These are phyloP conservation scores for Hyphopichia khmerensis DNA, from an alignment of 1,139 yeast genomes.

Conservation along the genomic window DNA sequence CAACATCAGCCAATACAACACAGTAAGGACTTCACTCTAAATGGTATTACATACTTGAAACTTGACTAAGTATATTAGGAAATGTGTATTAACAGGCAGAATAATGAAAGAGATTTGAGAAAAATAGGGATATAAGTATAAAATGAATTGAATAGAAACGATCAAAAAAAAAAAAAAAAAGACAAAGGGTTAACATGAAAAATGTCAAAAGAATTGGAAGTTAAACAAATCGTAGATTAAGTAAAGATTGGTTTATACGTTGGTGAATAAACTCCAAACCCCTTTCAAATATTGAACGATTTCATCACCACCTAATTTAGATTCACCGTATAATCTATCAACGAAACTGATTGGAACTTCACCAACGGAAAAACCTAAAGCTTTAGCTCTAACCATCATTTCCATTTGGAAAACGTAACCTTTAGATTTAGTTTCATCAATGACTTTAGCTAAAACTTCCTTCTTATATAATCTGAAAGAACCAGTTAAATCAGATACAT, in stretches of 20 bases:
- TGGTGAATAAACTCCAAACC: constrained; percentile 68
- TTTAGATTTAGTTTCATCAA: constrained; percentile 68
- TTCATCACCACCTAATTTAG: constrained; percentile 81
- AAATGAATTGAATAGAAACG: no score
- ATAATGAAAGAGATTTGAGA: no score
- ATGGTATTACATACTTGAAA: no score
- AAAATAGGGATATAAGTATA: no score
- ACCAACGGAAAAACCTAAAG: constrained; percentile 68
- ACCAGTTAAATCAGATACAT: constrained; percentile 77
- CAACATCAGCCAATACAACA: no score
- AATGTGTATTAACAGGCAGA: no score
- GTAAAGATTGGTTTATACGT: constrained; percentile 37
- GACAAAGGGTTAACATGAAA: not conserved
- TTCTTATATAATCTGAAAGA: constrained; percentile 77
- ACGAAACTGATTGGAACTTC: constrained; percentile 82
- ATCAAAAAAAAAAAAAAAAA: not conserved
- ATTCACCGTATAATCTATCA: constrained; percentile 78
- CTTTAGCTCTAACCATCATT: constrained; percentile 82
- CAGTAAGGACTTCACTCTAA: no score
- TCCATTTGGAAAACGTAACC: constrained; percentile 91
- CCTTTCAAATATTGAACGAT: constrained; percentile 75
- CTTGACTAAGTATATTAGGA: no score
- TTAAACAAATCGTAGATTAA: no score
- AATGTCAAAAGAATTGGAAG: no score
- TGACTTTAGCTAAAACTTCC: constrained; percentile 64